Percentiles rank a stretch among this genome's conserved stretches.
Evolutionary conservation across 2,329 filamentous ascomycete species (phyloP).

Genomic region (Lizonia empirigonia): DNA sequence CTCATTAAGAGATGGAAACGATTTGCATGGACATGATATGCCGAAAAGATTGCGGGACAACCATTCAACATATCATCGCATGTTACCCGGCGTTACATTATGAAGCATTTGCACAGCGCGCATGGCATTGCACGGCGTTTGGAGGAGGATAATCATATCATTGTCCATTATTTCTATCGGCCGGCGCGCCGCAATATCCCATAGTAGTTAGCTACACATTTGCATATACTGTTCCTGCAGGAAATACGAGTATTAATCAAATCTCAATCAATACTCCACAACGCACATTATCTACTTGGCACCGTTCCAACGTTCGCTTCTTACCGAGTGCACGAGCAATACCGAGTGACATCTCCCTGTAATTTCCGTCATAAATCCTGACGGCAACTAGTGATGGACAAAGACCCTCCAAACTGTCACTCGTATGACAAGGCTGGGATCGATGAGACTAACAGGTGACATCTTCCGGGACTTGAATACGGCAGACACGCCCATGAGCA

Average conservation of each 20-base stretch:
- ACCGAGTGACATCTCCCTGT: constrained; percentile 11
- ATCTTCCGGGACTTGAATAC: constrained; percentile 1
- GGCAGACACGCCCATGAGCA: constrained; percentile 4
- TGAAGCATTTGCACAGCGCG: constrained; percentile 20
- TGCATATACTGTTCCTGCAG: constrained; percentile 9
- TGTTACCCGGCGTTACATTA: constrained; percentile 15
- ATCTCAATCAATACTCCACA: constrained; percentile 18
- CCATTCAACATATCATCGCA: constrained; percentile 19
- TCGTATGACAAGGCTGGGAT: constrained; percentile 4
- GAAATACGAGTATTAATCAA: constrained; percentile 18
- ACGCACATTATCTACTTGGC: constrained; percentile 5
- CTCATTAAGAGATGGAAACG: constrained; percentile 20
- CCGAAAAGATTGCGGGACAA: constrained; percentile 16
- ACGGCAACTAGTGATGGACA: constrained; percentile 12
- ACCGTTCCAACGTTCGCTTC: constrained; percentile 16
- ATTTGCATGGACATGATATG: constrained; percentile 20
- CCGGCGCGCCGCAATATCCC: constrained; percentile 17
- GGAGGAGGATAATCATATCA: constrained; percentile 8
- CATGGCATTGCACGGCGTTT: constrained; percentile 19
- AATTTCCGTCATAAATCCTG: constrained; percentile 18
- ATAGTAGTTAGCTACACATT: constrained; percentile 16
- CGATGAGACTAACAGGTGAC: constrained; percentile 1
- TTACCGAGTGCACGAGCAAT: constrained; percentile 13
- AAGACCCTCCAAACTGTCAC: constrained; percentile 4
- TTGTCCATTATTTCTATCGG: constrained; percentile 14